A percentile compares a stretch with the other conserved stretches of the same genome.
Evolutionary conservation across 1,284 basidiomycete species (phyloP).

Genomic region (Ustilago vetiveriae): DNA sequence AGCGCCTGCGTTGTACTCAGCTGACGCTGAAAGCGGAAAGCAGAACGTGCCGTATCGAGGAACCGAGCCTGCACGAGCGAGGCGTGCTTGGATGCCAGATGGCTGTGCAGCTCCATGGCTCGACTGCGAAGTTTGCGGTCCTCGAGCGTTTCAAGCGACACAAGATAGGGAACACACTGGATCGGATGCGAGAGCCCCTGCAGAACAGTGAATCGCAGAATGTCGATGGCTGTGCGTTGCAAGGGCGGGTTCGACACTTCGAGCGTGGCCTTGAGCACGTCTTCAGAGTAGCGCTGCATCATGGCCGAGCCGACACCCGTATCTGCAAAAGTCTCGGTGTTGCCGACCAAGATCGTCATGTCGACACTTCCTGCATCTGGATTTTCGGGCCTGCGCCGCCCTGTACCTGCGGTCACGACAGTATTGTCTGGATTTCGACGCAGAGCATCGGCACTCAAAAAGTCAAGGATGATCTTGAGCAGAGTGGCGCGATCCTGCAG

Average conservation of each 20-base stretch:
- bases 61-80: slow-evolving; percentile 88
- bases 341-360: slow-evolving; percentile 90
- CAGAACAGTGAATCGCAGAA: slow-evolving; percentile 88
- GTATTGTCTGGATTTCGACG: slow-evolving; percentile 41
- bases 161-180: slow-evolving; percentile 88
- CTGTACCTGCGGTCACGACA: slow-evolving; percentile 30
- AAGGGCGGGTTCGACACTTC: slow-evolving; percentile 68
- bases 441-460: slow-evolving; percentile 45
- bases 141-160: slow-evolving; percentile 88
- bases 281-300: slow-evolving; percentile 86
- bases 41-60: slow-evolving; percentile 78
- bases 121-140: slow-evolving; percentile 74
- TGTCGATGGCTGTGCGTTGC: slow-evolving; percentile 86
- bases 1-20: slow-evolving; percentile 9
- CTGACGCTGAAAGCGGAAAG: slow-evolving; percentile 80
- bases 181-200: slow-evolving; percentile 95
- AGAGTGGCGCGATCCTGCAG: slow-evolving; percentile 79
- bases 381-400: slow-evolving; percentile 48
- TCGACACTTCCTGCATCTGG: slow-evolving; percentile 72
- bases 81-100: slow-evolving; percentile 87
- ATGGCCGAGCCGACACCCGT: slow-evolving; percentile 95
- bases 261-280: slow-evolving; percentile 81
- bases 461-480: slow-evolving; percentile 85
- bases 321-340: slow-evolving; percentile 91
- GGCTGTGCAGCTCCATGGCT: slow-evolving; percentile 81